A percentile compares a stretch with the other conserved stretches of the same genome.
These are phyloP conservation scores for Aspergillus sp. DNA, from an alignment of 2,329 filamentous ascomycete species.

Conservation along the genomic window DNA sequence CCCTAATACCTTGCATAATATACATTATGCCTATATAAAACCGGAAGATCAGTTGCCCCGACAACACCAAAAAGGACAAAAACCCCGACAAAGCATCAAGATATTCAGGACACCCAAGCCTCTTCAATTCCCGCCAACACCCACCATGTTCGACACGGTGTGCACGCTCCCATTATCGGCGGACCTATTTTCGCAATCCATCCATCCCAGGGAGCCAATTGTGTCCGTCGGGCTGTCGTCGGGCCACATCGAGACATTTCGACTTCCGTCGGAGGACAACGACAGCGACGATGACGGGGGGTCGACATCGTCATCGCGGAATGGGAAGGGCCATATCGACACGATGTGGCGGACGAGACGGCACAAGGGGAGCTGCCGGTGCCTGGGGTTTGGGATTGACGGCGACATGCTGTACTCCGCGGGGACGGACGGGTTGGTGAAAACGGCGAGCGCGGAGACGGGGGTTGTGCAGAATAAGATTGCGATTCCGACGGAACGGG, in stretches of 20 bases:
- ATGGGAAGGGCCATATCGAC: slow-evolving; percentile 67
- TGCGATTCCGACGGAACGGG: slow-evolving; percentile 50
- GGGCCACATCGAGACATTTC: slow-evolving; percentile 78
- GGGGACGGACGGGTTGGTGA: slow-evolving; percentile 55
- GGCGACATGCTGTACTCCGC: slow-evolving; percentile 57
- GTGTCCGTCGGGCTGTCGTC: slow-evolving; percentile 76
- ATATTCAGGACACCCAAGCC: slow-evolving; percentile 1
- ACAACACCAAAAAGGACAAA: slow-evolving; percentile 5
- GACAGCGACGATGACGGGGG: slow-evolving; percentile 42
- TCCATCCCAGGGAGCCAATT: slow-evolving; percentile 76
- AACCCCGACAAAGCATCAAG: slow-evolving; percentile 2
- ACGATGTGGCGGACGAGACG: slow-evolving; percentile 77
- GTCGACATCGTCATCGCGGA: slow-evolving; percentile 36
- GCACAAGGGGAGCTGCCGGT: slow-evolving; percentile 89
- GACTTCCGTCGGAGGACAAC: slow-evolving; percentile 53
- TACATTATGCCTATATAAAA: slow-evolving; percentile 11
- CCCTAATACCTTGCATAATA: slow-evolving; percentile 1
- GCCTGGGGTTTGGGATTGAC: slow-evolving; percentile 67
- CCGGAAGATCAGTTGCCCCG: slow-evolving; percentile 13
- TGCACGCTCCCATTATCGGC: slow-evolving; percentile 78
- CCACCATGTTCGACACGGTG: slow-evolving; percentile 75
- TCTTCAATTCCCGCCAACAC: neutral
- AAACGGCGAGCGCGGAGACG: slow-evolving; percentile 49
- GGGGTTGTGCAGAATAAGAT: slow-evolving; percentile 73
- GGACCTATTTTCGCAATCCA: slow-evolving; percentile 79